Percentiles rank a stretch among this genome's conserved stretches.
phyloP scores from a whole-genome alignment of 495 filamentous ascomycete genomes.

The Antarctomyces pellizariae region DNA sequence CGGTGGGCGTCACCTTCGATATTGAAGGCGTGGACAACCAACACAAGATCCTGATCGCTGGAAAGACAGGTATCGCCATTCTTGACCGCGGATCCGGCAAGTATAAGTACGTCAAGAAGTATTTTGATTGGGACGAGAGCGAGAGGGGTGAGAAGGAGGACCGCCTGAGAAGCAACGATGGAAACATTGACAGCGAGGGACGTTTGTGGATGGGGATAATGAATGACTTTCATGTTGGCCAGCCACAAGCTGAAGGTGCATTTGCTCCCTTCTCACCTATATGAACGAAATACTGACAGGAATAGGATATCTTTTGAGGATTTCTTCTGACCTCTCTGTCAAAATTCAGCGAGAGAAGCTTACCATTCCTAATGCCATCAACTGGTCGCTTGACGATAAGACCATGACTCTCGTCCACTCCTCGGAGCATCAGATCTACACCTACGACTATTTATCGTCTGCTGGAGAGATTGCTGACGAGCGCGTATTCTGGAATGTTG shows the following conservation, averaged over 20 bases:
- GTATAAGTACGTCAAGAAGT: constrained; percentile 33
- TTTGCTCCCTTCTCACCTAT: constrained; percentile 2
- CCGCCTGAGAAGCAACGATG: constrained; percentile 51
- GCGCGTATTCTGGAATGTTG: constrained; percentile 39
- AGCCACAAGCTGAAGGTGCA: constrained; percentile 29
- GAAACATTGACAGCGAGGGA: constrained; percentile 55
- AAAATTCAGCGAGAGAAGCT: constrained; percentile 17
- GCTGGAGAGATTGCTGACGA: constrained; percentile 42
- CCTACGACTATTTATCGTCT: constrained; percentile 45
- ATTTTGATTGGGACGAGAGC: constrained; percentile 24
- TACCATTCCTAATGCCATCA: constrained; percentile 73
- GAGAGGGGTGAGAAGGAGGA: constrained; percentile 12
- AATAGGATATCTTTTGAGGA: constrained; percentile 10
- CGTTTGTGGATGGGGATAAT: constrained; percentile 79
- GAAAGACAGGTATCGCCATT: constrained; percentile 59
- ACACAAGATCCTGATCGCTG: constrained; percentile 48
- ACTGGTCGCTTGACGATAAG: constrained; percentile 43
- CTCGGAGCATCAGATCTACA: constrained; percentile 42
- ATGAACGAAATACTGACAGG: background rate
- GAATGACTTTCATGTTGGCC: constrained; percentile 43
- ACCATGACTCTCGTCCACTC: constrained; percentile 74
- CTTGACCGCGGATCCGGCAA: constrained; percentile 43
- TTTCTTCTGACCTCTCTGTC: constrained; percentile 10
- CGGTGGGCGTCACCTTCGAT: constrained; percentile 62
- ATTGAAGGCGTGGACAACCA: constrained; percentile 41